These are phyloP conservation scores for Eucalyptus fibrosa DNA, from an alignment of 345 rosid species.

Conservation along the genomic window DNA sequence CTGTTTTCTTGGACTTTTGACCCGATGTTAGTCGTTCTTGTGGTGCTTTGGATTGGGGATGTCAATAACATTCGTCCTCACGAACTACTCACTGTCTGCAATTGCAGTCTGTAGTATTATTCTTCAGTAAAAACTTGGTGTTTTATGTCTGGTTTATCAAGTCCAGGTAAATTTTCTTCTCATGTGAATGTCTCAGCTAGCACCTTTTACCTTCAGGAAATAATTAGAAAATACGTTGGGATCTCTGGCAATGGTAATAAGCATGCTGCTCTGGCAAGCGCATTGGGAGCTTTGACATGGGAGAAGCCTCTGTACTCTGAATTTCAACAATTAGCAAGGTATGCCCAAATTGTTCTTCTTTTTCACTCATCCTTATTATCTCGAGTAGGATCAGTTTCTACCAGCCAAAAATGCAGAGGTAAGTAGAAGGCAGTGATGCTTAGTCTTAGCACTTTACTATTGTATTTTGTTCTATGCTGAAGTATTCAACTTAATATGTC, in stretches of 20 bases:
- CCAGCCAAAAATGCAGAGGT: not conserved
- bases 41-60: not conserved
- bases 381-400: not conserved
- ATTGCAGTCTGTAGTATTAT: not conserved
- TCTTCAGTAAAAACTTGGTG: not conserved
- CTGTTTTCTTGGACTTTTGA: not conserved
- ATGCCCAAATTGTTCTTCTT: not conserved
- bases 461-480: not conserved
- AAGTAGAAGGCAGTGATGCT: not conserved
- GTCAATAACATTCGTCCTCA: not conserved
- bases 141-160: not conserved
- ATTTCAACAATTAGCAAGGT: slow-evolving; percentile 80
- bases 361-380: not conserved
- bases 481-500: not conserved
- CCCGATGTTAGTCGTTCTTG: not conserved
- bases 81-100: not conserved
- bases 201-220: slow-evolving; percentile 39
- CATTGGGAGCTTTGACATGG: slow-evolving; percentile 78
- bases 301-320: slow-evolving; percentile 59
- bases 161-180: not conserved
- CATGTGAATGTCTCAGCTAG: not conserved
- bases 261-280: slow-evolving; percentile 72
- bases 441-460: not conserved
- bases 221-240: slow-evolving; percentile 47
- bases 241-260: slow-evolving; percentile 47